Percentiles rank a stretch among this genome's conserved stretches.
Conservation (phyloP, 495 filamentous ascomycete genomes). For the Filosporella fistucella region DNA sequence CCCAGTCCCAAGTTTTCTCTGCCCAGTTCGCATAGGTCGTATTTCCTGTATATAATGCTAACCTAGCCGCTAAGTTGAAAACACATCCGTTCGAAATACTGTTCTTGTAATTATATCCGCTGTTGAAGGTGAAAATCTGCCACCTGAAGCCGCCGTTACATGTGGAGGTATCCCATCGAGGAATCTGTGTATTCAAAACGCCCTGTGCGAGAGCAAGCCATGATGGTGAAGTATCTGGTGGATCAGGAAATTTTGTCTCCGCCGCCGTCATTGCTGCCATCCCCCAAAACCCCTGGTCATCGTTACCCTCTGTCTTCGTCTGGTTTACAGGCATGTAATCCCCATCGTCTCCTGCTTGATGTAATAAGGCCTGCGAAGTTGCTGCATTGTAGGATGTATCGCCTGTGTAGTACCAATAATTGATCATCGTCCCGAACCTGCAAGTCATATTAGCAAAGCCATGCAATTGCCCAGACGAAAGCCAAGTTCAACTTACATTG, state of each 20-base stretch:
- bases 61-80: slow-evolving; percentile 60
- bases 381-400: slow-evolving; percentile 56
- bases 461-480: too few relatives aligned
- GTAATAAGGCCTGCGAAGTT: slow-evolving; percentile 46
- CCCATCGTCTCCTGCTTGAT: slow-evolving; percentile 50
- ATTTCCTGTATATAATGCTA: slow-evolving; percentile 69
- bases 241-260: slow-evolving; percentile 60
- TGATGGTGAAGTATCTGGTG: slow-evolving; percentile 45
- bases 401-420: slow-evolving; percentile 67
- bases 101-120: slow-evolving; percentile 68
- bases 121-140: slow-evolving; percentile 75
- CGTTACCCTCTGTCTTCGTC: slow-evolving; percentile 55
- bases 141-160: slow-evolving; percentile 73
- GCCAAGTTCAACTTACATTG: slow-evolving; percentile 53
- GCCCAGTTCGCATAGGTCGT: slow-evolving; percentile 67
- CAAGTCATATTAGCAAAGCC: slow-evolving; percentile 28
- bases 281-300: slow-evolving; percentile 72
- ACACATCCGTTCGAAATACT: slow-evolving; percentile 39
- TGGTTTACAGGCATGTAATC: slow-evolving; percentile 61
- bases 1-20: slow-evolving; percentile 64
- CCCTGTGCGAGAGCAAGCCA: slow-evolving; percentile 70
- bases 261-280: slow-evolving; percentile 65
- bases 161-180: slow-evolving; percentile 49
- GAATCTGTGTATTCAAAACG: slow-evolving; percentile 65
- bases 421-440: slow-evolving; percentile 56